Conservation (phyloP, 1,284 basidiomycete species). For the Phenoliferia sp. region DNA sequence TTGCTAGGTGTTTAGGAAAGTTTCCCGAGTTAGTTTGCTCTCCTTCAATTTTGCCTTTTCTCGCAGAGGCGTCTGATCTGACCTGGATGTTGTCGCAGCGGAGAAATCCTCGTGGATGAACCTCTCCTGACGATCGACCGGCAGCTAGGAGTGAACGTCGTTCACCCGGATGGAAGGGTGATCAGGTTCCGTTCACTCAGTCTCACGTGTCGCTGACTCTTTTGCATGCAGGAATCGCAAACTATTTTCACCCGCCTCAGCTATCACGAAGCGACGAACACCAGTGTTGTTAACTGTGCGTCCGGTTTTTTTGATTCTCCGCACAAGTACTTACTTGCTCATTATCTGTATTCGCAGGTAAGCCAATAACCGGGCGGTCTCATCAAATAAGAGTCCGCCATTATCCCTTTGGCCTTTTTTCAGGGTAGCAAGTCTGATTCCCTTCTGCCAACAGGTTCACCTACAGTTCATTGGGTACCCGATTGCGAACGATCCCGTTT, state of each 20-base stretch:
- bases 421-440: conserved; percentile 56
- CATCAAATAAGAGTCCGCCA: conserved; percentile 17
- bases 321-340: not conserved
- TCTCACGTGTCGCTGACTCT: not conserved
- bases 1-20: conserved; percentile 74
- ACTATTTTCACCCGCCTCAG: conserved; percentile 82
- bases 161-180: conserved; percentile 89
- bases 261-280: conserved; percentile 76
- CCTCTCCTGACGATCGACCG: conserved; percentile 88
- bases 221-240: conserved; percentile 61
- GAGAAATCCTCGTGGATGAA: conserved; percentile 73
- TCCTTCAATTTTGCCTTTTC: conserved; percentile 2
- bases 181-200: too few species aligned
- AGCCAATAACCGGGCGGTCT: conserved; percentile 79
- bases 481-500: conserved; percentile 59
- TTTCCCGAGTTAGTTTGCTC: conserved; percentile 66
- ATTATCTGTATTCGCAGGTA: conserved; percentile 50
- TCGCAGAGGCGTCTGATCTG: not conserved
- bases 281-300: conserved; percentile 83
- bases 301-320: conserved; percentile 8
- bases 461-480: conserved; percentile 90
- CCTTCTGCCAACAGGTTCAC: conserved; percentile 93
- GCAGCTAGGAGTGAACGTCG: conserved; percentile 43
- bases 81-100: conserved; percentile 48
- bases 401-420: not conserved